A percentile compares a stretch with the other conserved stretches of the same genome.
These are phyloP conservation scores for Phascolomyces articulosus DNA, from an alignment of 371 early-diverging fungal genomes.

Conservation along the genomic window DNA sequence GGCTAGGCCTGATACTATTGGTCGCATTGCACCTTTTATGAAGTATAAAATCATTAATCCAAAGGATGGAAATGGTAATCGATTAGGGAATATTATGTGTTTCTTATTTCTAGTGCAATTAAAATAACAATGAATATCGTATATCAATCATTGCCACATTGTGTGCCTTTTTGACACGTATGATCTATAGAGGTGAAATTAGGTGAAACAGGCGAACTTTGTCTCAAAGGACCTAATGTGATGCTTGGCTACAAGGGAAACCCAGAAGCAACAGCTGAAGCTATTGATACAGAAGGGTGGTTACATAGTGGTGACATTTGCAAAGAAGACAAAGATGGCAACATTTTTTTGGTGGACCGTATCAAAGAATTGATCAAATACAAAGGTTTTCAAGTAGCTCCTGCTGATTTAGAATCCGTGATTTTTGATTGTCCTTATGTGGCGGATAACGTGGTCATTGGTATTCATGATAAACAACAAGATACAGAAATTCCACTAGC, in stretches of 20 bases:
- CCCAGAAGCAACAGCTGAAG: slow-evolving; percentile 66
- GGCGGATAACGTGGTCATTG: slow-evolving; percentile 76
- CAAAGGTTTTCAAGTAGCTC: slow-evolving; percentile 81
- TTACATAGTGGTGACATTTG: slow-evolving; percentile 87
- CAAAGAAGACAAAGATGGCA: slow-evolving; percentile 49
- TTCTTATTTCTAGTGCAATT: too few species aligned
- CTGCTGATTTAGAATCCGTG: slow-evolving; percentile 71
- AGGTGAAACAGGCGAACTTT: too few species aligned
- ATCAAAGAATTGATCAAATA: slow-evolving; percentile 79
- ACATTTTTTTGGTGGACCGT: slow-evolving; percentile 70
- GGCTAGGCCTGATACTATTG: slow-evolving; percentile 61
- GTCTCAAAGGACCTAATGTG: slow-evolving; percentile 77
- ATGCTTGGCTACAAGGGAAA: slow-evolving; percentile 79
- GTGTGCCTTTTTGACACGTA: too few species aligned
- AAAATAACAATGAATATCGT: too few species aligned
- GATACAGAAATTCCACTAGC: slow-evolving; percentile 85
- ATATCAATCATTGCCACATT: too few species aligned
- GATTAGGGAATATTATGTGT: slow-evolving; percentile 16
- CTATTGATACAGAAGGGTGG: slow-evolving; percentile 74
- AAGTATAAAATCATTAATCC: slow-evolving; percentile 42
- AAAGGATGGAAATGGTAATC: slow-evolving; percentile 71
- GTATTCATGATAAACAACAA: slow-evolving; percentile 57
- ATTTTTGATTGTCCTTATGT: slow-evolving; percentile 65
- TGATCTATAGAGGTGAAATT: too few species aligned
- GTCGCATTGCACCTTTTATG: slow-evolving; percentile 67